Evolutionary conservation across 208 protist genomes (phyloP), one percentile per base, ranked within the genome.

Genomic region (Acanthamoeba sp.): DNA sequence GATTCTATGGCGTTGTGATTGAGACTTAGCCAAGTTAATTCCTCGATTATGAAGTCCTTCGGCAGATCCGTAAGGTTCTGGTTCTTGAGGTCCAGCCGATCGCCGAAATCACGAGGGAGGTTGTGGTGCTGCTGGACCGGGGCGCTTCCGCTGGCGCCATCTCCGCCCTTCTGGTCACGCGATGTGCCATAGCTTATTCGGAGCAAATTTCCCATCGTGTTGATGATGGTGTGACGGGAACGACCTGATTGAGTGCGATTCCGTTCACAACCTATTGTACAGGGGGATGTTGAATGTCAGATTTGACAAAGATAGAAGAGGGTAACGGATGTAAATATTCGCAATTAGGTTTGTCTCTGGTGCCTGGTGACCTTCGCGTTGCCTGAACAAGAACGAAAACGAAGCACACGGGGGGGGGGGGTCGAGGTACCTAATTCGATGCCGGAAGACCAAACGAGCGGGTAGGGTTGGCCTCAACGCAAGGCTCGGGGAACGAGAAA

Each of bases 71-170:
- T 87, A 9, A 87, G 29, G 29, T 59, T 59, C 27, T 87, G 38
- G 29, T 87, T 87, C 78, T 87, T 87, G 45, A 87, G 48, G 34
- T 87, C 78, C 78, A 87, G 36, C n/a, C 78, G 78, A 40, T 78
- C 69, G 34, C n/a, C 66, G 36, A 76, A 76, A n/a, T 76, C 66
- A 7, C 66, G 66, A 42, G 66, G 66, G 32, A 76, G 66, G 32
- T 76, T 34, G n/a, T 76, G 66, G 32, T 20, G 32, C 1, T 76
- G 66, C 22, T 20, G 22, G n/a, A 7, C n/a, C 7, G 66, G 36
- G 22, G 29, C 66, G 66, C 66, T 52, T 52, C 14, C 36, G 36
- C 66, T 36, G 7, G 32, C 29, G 66, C 66, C 66, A 76, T 76
- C 66, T 34, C 10, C 36, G n/a, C 66, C n/a, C 16, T 34, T 42